A percentile compares a stretch with the other conserved stretches of the same genome.
Conservation (phyloP, 2,329 filamentous ascomycete species). For the Aspergillus ustus region DNA sequence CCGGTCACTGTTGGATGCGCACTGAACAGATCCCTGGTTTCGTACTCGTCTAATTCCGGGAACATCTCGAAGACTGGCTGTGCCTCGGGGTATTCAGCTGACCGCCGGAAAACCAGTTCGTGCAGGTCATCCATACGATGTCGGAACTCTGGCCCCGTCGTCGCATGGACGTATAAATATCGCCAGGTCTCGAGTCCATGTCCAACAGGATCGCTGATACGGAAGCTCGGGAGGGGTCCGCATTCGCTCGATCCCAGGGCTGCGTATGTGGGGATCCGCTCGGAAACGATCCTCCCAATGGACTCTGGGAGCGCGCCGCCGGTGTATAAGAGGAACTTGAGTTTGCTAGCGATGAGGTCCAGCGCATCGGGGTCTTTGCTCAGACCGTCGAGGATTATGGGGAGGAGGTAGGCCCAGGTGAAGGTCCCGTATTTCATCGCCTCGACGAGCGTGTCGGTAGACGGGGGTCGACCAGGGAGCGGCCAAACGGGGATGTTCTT, state of each 20-base stretch:
- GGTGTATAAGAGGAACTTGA: constrained; percentile 5
- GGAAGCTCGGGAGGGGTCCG: neutral
- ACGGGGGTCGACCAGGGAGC: neutral
- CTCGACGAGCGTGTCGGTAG: neutral
- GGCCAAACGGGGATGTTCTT: neutral
- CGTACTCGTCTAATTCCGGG: too few relatives aligned
- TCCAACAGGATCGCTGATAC: neutral
- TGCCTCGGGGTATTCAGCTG: neutral
- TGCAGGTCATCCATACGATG: neutral
- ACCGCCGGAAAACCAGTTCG: constrained; percentile 1
- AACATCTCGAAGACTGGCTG: too few relatives aligned
- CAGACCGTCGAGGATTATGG: neutral
- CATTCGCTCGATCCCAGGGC: constrained; percentile 3
- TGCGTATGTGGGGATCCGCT: neutral
- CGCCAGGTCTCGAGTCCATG: neutral
- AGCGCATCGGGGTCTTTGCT: neutral
- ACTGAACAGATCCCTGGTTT: too few relatives aligned
- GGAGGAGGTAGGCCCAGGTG: neutral
- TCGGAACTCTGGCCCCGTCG: neutral
- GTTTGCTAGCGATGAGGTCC: neutral
- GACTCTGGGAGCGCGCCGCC: neutral
- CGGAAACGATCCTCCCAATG: neutral
- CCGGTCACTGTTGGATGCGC: too few relatives aligned
- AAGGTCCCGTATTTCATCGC: neutral
- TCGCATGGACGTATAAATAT: neutral